A percentile compares a stretch with the other conserved stretches of the same genome.
phyloP scores from a whole-genome alignment of 768 basidiomycete species.

The Lentinula aciculospora region DNA sequence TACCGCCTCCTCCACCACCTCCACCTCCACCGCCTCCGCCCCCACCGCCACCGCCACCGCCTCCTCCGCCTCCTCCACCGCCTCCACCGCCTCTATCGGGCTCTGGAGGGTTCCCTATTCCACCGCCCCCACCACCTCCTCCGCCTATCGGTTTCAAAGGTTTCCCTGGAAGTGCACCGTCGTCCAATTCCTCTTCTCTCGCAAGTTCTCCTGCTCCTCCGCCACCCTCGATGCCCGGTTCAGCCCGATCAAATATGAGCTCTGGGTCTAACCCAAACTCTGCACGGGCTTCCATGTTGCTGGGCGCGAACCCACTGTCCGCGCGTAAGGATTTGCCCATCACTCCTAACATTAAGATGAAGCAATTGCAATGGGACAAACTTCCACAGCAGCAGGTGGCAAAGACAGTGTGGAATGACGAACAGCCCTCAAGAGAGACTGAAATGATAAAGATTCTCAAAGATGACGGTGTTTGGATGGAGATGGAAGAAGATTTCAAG shows the following conservation, averaged over 20 bases:
- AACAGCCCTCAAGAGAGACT: slow-evolving; percentile 60
- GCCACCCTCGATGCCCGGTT: slow-evolving; percentile 22
- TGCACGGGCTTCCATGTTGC: slow-evolving; percentile 53
- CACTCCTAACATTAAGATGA: slow-evolving; percentile 89
- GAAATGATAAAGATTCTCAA: slow-evolving; percentile 82
- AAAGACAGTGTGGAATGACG: slow-evolving; percentile 83
- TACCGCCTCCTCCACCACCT: background rate
- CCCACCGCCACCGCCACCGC: slow-evolving; percentile 21
- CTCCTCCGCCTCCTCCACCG: slow-evolving; percentile 15
- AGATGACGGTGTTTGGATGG: slow-evolving; percentile 82
- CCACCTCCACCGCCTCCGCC: slow-evolving; percentile 22
- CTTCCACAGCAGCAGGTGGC: slow-evolving; percentile 82
- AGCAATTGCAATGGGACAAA: slow-evolving; percentile 98
- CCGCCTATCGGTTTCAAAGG: slow-evolving; percentile 27
- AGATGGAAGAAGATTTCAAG: slow-evolving; percentile 98
- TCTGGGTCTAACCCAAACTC: slow-evolving; percentile 27
- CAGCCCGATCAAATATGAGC: slow-evolving; percentile 13
- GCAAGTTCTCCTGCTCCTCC: slow-evolving; percentile 22
- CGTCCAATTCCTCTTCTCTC: slow-evolving; percentile 8
- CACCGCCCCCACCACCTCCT: slow-evolving; percentile 31
- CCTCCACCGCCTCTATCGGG: slow-evolving; percentile 21
- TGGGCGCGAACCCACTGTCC: slow-evolving; percentile 52
- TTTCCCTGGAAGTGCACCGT: slow-evolving; percentile 16
- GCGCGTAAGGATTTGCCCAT: slow-evolving; percentile 82
- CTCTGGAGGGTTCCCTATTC: slow-evolving; percentile 20